Evolutionary conservation across 345 rosid species (phyloP).

Genomic region (Hibiscus trionum): DNA sequence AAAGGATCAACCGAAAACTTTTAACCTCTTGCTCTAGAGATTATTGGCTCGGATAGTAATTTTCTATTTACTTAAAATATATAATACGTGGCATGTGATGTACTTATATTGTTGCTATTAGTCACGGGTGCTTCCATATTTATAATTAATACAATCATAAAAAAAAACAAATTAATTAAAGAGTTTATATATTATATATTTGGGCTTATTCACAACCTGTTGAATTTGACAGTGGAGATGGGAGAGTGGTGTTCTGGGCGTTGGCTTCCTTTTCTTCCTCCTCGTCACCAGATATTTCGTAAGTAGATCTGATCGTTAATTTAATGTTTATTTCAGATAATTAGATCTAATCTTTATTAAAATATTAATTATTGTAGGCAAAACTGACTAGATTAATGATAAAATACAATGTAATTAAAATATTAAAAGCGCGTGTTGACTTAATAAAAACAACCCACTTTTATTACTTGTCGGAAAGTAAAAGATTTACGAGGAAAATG

Average conservation of each 20-base stretch:
- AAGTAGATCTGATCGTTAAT: conserved; percentile 20
- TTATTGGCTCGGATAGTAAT: too few species aligned
- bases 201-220: too few species aligned
- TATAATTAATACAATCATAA: not conserved
- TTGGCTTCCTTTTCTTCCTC: conserved; percentile 71
- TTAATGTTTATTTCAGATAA: not conserved
- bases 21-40: too few species aligned
- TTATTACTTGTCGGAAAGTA: not conserved
- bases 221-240: conserved; percentile 74
- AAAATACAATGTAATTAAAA: not conserved
- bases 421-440: not conserved
- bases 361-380: not conserved
- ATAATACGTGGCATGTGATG: not conserved
- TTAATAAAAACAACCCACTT: not conserved
- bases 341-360: not conserved
- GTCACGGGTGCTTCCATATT: not conserved
- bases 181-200: not conserved
- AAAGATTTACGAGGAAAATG: not conserved
- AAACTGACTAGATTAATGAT: not conserved
- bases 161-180: not conserved
- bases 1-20: too few species aligned
- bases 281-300: conserved; percentile 62
- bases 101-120: not conserved
- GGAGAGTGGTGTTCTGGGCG: conserved; percentile 77
- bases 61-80: not conserved